Conservation (phyloP, 2,329 filamentous ascomycete genomes). For the Metarhizium guizhouense region DNA sequence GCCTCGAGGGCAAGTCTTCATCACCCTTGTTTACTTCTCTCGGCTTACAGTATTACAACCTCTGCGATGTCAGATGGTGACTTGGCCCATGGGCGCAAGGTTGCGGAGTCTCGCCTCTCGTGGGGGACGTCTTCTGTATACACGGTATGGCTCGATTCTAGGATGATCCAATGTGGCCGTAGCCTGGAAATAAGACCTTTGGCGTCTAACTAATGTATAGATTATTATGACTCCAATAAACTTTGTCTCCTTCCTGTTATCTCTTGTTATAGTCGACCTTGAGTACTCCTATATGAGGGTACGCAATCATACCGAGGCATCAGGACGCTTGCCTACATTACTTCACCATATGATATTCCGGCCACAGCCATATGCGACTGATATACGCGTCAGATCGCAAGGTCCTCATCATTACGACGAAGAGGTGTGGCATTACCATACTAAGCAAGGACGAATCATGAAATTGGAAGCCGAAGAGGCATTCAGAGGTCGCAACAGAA, state of each 20-base stretch:
- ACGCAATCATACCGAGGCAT: constrained; percentile 23
- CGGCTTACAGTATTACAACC: no score
- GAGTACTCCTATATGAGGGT: constrained; percentile 43
- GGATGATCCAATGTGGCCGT: neutral
- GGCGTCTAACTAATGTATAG: constrained; percentile 17
- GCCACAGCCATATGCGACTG: constrained; percentile 25
- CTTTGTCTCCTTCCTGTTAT: constrained; percentile 56
- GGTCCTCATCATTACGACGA: neutral
- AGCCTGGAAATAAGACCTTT: neutral
- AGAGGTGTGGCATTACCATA: constrained; percentile 38
- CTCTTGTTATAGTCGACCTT: constrained; percentile 53
- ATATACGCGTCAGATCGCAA: neutral
- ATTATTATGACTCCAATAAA: constrained; percentile 52
- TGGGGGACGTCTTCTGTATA: neutral
- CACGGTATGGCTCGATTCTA: neutral
- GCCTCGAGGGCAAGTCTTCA: no score
- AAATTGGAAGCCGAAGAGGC: constrained; percentile 55
- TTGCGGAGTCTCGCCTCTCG: no score
- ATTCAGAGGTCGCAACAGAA: constrained; percentile 46
- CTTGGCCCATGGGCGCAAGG: no score
- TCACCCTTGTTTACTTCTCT: no score
- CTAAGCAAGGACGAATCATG: constrained; percentile 51
- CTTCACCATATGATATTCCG: constrained; percentile 32
- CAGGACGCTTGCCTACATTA: constrained; percentile 27
- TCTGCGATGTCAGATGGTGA: no score